These are phyloP conservation scores for Pyracantha coccinea DNA, from an alignment of 331 rosid species.

Conservation along the genomic window DNA sequence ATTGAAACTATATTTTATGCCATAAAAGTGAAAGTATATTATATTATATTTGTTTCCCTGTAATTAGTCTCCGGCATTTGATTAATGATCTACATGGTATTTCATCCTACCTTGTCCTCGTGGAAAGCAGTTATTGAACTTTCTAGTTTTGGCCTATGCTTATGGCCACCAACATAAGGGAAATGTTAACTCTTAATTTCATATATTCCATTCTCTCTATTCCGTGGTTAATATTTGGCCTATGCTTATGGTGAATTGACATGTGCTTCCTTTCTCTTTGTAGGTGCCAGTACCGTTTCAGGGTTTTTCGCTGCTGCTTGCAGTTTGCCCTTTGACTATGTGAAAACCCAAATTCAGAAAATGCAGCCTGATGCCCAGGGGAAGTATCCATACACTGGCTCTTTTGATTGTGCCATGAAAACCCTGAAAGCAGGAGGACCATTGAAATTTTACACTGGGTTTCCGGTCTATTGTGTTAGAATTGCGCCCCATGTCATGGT, in stretches of 20 bases:
- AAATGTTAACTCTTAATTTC: background rate
- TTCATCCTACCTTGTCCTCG: background rate
- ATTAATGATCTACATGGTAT: background rate
- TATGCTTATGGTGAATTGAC: background rate
- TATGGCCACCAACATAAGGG: background rate
- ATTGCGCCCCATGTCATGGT: conserved; percentile 98
- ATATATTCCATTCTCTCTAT: background rate
- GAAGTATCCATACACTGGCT: conserved; percentile 81
- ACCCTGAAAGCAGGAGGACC: conserved; percentile 87
- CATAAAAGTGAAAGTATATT: no score
- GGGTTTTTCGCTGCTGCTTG: conserved; percentile 93
- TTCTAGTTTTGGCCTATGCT: no score
- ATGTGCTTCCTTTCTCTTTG: background rate
- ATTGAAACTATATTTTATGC: background rate
- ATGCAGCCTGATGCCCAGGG: conserved; percentile 97
- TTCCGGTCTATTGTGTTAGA: conserved; percentile 87
- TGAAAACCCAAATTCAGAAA: conserved; percentile 93
- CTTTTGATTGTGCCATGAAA: conserved; percentile 68
- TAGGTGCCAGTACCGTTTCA: conserved; percentile 90
- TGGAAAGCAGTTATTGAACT: background rate
- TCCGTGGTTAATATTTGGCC: background rate
- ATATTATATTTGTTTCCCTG: background rate
- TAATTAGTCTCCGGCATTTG: background rate
- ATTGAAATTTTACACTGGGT: conserved; percentile 75
- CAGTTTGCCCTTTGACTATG: conserved; percentile 94